Base-by-base conservation (phyloP, 1,139 yeast species). In the Candida sp. region DNA sequence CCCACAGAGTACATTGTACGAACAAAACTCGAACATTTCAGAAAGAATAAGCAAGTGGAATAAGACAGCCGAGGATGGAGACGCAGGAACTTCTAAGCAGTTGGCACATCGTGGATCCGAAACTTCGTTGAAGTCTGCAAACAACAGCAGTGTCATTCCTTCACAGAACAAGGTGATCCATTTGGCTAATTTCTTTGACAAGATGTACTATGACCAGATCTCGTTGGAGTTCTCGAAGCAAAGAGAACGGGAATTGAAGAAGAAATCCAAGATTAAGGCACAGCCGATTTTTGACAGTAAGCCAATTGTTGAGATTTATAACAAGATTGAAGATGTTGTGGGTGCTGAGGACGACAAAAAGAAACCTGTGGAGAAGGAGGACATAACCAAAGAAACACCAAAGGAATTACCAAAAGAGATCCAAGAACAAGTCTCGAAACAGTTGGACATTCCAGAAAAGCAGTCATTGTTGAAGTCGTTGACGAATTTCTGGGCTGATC, bases 401-500 rank as follows among this genome's bases (percentile, higher is more conserved):
- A 40, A 48, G 23, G 48, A 47, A 30, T 35, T 12, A 32, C 43
- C 31, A 3, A 25, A 43, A 8, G 50, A 51, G 42, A 39, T 31
- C 8, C 46, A 26, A 32, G 33, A 42, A 17, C 39, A 37, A 17
- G 33, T 34, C n/a, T 11, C 34, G n/a, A 53, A 53, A 25, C 50
- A 49, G 33, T 38, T 48, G 37, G 56, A 54, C 32, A 54, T 49
- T 7, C 70, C 90, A 2, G 98, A 91, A 62, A 83, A 84, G 58
- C 83, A 85, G 33, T 87, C 97, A 0, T 68, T 96, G 33, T 81
- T 96, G 71, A 91, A 90, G 61, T 86, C 97, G 0, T 73, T 96
- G 52, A 84, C 97, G 0, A 91, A 87, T 61, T 93, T 94, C 69
- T 94, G 99, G 99, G 98, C 98, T 1, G 99, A 96, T 69, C 73